phyloP scores from a whole-genome alignment of 2,329 filamentous ascomycete genomes.

The Colletotrichum tropicicola region DNA sequence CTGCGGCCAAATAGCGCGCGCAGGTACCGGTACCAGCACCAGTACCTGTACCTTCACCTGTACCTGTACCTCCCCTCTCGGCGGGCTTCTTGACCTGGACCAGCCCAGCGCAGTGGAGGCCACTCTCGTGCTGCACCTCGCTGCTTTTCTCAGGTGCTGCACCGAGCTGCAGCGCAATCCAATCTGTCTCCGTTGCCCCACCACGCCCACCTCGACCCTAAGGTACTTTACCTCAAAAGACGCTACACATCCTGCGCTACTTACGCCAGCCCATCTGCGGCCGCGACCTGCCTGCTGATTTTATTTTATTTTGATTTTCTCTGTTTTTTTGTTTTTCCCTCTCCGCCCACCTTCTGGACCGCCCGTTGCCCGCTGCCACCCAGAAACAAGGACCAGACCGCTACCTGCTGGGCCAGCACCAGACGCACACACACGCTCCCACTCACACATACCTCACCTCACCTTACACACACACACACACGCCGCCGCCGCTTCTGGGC shows the following conservation, averaged over 20 bases:
- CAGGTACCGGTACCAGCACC: slow-evolving; percentile 11
- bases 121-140: background rate
- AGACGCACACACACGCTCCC: background rate
- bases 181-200: slow-evolving; percentile 26
- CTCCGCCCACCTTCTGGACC: background rate
- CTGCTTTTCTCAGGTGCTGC: background rate
- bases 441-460: background rate
- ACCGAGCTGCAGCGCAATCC: slow-evolving; percentile 25
- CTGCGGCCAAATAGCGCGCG: slow-evolving; percentile 2
- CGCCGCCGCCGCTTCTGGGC: background rate
- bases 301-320: slow-evolving; percentile 2
- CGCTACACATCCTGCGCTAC: slow-evolving; percentile 30
- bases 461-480: no score
- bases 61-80: background rate
- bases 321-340: background rate
- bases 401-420: slow-evolving; percentile 1
- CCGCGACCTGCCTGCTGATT: slow-evolving; percentile 14
- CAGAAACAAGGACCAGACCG: background rate
- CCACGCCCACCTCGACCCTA: slow-evolving; percentile 26
- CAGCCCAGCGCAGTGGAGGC: slow-evolving; percentile 5
- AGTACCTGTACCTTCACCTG: background rate
- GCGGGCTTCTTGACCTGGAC: background rate
- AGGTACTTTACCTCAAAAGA: slow-evolving; percentile 22
- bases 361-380: background rate
- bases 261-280: slow-evolving; percentile 17